Conservation (phyloP, 345 rosid species). For the Gossypium raimondii region DNA sequence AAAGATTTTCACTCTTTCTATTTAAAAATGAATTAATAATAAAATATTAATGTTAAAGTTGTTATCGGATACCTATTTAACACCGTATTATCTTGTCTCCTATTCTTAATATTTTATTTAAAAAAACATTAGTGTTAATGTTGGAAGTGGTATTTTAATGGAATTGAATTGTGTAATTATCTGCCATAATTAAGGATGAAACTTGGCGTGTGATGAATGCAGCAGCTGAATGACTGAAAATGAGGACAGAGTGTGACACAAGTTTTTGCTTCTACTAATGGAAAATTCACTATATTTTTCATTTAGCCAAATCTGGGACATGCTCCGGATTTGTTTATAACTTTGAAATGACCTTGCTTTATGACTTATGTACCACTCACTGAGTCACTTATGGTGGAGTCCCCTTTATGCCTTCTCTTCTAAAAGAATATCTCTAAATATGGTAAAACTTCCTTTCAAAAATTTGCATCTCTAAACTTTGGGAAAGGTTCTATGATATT, state of each 20-base stretch:
- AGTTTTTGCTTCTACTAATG: not conserved
- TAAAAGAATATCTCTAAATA: not conserved
- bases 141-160: too few species aligned
- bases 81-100: too few species aligned
- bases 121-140: too few species aligned
- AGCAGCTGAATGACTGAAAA: not conserved
- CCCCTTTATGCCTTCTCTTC: slow-evolving; percentile 13
- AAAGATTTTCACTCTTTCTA: too few species aligned
- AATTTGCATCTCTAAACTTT: not conserved
- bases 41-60: too few species aligned
- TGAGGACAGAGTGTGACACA: not conserved
- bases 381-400: slow-evolving; percentile 13
- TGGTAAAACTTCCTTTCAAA: not conserved
- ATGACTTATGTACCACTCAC: not conserved
- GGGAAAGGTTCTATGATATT: slow-evolving; percentile 14
- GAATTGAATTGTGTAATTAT: too few species aligned
- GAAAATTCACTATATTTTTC: not conserved
- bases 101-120: too few species aligned
- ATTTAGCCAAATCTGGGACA: not conserved
- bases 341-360: slow-evolving; percentile 17
- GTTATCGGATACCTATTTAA: too few species aligned
- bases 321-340: slow-evolving; percentile 1
- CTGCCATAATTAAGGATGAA: not conserved
- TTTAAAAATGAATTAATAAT: too few species aligned
- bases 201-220: not conserved